A percentile compares a stretch with the other conserved stretches of the same genome.
These are phyloP conservation scores for Penicillium desertorum DNA, from an alignment of 495 filamentous ascomycete species.

Conservation along the genomic window DNA sequence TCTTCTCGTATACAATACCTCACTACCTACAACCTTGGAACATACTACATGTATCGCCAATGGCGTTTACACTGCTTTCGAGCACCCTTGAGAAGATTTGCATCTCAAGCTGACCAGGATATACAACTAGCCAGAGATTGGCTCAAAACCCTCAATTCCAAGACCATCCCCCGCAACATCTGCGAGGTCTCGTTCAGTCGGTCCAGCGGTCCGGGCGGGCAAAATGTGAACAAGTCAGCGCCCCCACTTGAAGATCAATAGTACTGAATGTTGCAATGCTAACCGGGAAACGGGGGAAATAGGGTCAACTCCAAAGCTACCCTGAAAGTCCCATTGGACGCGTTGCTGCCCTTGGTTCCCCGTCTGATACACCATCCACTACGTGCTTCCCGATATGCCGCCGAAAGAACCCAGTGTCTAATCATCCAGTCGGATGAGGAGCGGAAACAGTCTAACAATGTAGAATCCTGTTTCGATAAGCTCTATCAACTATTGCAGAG, in stretches of 20 bases:
- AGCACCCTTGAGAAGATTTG: slow-evolving; percentile 11
- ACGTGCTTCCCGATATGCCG: slow-evolving; percentile 67
- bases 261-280: slow-evolving; percentile 14
- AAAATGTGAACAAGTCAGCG: slow-evolving; percentile 94
- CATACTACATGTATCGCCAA: neutral
- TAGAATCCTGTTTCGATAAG: slow-evolving; percentile 61
- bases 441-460: slow-evolving; percentile 65
- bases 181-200: slow-evolving; percentile 73
- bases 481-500: slow-evolving; percentile 57
- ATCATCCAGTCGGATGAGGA: slow-evolving; percentile 67
- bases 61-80: slow-evolving; percentile 5
- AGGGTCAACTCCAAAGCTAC: slow-evolving; percentile 95
- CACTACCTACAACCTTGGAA: too few relatives aligned
- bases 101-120: slow-evolving; percentile 50
- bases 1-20: neutral
- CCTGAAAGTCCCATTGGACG: slow-evolving; percentile 57
- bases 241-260: slow-evolving; percentile 4
- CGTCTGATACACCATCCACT: slow-evolving; percentile 63
- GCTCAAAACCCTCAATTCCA: slow-evolving; percentile 62
- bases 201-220: slow-evolving; percentile 90
- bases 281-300: slow-evolving; percentile 2
- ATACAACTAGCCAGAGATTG: slow-evolving; percentile 72
- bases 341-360: slow-evolving; percentile 64
- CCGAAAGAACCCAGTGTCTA: slow-evolving; percentile 59
- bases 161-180: slow-evolving; percentile 61